Evolutionary conservation across 2,329 filamentous ascomycete genomes (phyloP), one percentile per base, ranked within the genome.

Genomic region (Stagonosporopsis tanaceti): DNA sequence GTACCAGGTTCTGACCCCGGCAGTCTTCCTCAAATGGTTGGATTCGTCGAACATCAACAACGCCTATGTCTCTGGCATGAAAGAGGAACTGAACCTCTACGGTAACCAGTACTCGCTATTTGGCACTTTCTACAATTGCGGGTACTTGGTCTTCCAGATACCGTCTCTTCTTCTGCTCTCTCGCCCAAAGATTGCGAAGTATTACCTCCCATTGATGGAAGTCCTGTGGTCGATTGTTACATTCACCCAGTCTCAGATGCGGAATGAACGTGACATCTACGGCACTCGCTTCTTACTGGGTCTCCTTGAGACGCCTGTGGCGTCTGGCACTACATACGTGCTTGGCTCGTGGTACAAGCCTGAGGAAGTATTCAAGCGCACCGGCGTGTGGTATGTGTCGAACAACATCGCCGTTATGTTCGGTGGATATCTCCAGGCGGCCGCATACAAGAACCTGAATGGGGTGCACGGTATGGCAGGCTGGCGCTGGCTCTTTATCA

Each of bases 61-160:
- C 79, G 79, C 71, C 58, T 75, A 76, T 30, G 74, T 80, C 6
- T 73, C 73, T 6, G 73, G 74, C 35, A 71, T 76, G 60, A 74
- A 67, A 35, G 67, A 68, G 47, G 69, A 74, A 35, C 57, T 74
- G 2, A 51, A 64, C 4, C 65, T 77, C n/a, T 67, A 72, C 22
- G 86, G 85, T 2, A 86, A 89, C 51, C 80, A 89, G 64, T 90
- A 90, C 60, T 77, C 70, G 1, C 62, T 74, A 1, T 75, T 75
- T 48, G 69, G 72, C 37, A 79, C 89, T 0, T 87, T 74, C 39
- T 76, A 77, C 62, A 74, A 76, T n/a, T 64, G 73, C 4, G 76
- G 75, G 7, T 78, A 78, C 50, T 67, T 77, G 14, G 71, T 78
- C 14, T 77, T 76, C 35, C 76, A 78, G 53, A 67, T 78, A 5